Conservation (phyloP, 495 filamentous ascomycete genomes). For the Opeltia flavorubescens region DNA sequence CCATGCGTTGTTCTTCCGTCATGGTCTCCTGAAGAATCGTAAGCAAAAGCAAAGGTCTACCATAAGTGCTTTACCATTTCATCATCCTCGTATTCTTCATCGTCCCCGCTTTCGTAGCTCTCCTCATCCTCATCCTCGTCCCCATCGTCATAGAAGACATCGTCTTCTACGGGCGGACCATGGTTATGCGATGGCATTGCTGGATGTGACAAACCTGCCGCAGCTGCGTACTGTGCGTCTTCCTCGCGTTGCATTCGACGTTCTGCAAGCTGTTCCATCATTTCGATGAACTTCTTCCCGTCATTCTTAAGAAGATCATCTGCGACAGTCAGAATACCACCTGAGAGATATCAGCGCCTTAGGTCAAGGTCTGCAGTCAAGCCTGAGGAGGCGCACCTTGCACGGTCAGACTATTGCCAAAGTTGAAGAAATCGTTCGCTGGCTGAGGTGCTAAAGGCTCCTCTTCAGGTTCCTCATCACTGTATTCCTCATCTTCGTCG, state of each 20-base stretch:
- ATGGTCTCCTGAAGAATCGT: constrained; percentile 58
- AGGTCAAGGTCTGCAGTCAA: constrained; percentile 16
- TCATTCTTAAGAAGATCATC: constrained; percentile 98
- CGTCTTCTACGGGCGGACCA: constrained; percentile 56
- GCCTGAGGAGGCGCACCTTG: constrained; percentile 56
- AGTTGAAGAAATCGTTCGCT: constrained; percentile 78
- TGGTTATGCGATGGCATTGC: constrained; percentile 48
- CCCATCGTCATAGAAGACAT: constrained; percentile 58
- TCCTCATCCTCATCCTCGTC: constrained; percentile 79
- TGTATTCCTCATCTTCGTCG: constrained; percentile 40
- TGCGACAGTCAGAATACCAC: constrained; percentile 95
- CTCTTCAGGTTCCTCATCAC: constrained; percentile 33
- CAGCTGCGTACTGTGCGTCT: constrained; percentile 58
- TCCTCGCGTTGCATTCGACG: constrained; percentile 93
- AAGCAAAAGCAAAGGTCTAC: not conserved
- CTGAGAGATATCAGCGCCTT: constrained; percentile 41
- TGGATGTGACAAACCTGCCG: constrained; percentile 36
- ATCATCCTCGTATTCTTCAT: constrained; percentile 74
- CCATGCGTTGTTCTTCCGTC: constrained; percentile 98
- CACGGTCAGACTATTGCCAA: constrained; percentile 91
- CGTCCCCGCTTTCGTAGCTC: constrained; percentile 75
- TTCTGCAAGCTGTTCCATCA: constrained; percentile 99
- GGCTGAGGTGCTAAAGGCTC: constrained; percentile 37
- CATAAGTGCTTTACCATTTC: constrained; percentile 47
- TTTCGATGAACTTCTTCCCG: constrained; percentile 99